Evolutionary conservation across 2,329 filamentous ascomycete species (phyloP).

Genomic region (Dothideomycetes sp.): DNA sequence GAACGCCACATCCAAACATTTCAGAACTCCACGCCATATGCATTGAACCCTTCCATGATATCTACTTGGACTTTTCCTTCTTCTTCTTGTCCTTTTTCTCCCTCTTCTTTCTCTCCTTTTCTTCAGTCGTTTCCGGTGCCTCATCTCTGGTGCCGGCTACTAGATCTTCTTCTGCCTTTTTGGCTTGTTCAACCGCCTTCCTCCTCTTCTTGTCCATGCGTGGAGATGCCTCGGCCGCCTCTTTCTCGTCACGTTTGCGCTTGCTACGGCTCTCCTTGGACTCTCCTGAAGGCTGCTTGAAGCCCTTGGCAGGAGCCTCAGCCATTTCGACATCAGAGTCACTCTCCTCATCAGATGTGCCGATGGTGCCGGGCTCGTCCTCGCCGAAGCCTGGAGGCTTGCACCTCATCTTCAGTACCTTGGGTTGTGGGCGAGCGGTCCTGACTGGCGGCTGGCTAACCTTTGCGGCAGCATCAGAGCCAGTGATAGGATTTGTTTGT

Average conservation of each 20-base stretch:
- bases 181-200: slow-evolving; percentile 18
- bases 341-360: slow-evolving; percentile 35
- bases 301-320: slow-evolving; percentile 16
- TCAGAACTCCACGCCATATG: neutral
- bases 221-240: slow-evolving; percentile 21
- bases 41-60: neutral
- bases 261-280: slow-evolving; percentile 24
- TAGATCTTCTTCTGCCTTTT: slow-evolving; percentile 15
- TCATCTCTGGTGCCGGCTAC: slow-evolving; percentile 12
- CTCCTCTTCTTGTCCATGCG: slow-evolving; percentile 34
- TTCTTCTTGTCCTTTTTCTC: slow-evolving; percentile 23
- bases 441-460: slow-evolving; percentile 42
- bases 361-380: slow-evolving; percentile 36
- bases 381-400: slow-evolving; percentile 53
- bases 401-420: slow-evolving; percentile 58
- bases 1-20: neutral
- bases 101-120: slow-evolving; percentile 30
- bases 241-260: slow-evolving; percentile 29
- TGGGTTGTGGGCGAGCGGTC: slow-evolving; percentile 54
- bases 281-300: slow-evolving; percentile 20
- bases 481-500: slow-evolving; percentile 33
- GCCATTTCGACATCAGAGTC: slow-evolving; percentile 19
- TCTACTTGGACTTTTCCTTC: slow-evolving; percentile 20
- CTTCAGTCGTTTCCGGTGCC: slow-evolving; percentile 21
- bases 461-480: slow-evolving; percentile 32